Evolutionary conservation across 345 rosid genomes (phyloP).

Genomic region (Clarkia xantiana): DNA sequence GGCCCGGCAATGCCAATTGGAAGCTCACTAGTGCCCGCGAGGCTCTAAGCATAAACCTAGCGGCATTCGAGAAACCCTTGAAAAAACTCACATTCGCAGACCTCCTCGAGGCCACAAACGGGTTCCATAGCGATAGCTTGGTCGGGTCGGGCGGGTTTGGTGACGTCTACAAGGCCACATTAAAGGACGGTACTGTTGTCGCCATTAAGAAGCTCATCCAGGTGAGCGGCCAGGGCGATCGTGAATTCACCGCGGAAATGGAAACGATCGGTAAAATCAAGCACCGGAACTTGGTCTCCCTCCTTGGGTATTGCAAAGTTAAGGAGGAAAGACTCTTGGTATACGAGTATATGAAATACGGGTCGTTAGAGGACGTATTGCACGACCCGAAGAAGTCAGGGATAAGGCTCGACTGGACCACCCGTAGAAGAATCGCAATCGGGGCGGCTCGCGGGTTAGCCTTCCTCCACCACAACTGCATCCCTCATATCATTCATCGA

Average conservation of each 20-base stretch:
- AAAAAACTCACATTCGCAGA: slow-evolving; percentile 76
- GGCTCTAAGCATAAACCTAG: slow-evolving; percentile 70
- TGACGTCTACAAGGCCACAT: slow-evolving; percentile 79
- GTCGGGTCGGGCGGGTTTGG: slow-evolving; percentile 97
- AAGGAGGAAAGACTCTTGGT: slow-evolving; percentile 92
- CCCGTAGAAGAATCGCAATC: slow-evolving; percentile 65
- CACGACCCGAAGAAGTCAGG: slow-evolving; percentile 51
- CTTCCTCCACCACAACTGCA: slow-evolving; percentile 81
- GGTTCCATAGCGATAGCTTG: slow-evolving; percentile 68
- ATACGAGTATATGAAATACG: slow-evolving; percentile 87
- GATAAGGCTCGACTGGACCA: slow-evolving; percentile 66
- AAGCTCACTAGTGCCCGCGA: slow-evolving; percentile 53
- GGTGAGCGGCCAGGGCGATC: slow-evolving; percentile 90
- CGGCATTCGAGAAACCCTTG: slow-evolving; percentile 78
- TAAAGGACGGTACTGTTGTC: slow-evolving; percentile 76
- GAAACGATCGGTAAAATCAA: slow-evolving; percentile 93
- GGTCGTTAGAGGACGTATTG: slow-evolving; percentile 87
- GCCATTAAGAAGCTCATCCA: slow-evolving; percentile 94
- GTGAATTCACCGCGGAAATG: slow-evolving; percentile 96
- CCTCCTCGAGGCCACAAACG: slow-evolving; percentile 86
- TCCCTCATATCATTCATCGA: slow-evolving; percentile 79
- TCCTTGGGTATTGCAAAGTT: slow-evolving; percentile 83
- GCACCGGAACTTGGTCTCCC: slow-evolving; percentile 87
- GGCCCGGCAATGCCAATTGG: slow-evolving; percentile 61
- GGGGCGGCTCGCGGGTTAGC: slow-evolving; percentile 90